Conservation (phyloP, 2,329 filamentous ascomycete genomes). For the Epichloe elymi region DNA sequence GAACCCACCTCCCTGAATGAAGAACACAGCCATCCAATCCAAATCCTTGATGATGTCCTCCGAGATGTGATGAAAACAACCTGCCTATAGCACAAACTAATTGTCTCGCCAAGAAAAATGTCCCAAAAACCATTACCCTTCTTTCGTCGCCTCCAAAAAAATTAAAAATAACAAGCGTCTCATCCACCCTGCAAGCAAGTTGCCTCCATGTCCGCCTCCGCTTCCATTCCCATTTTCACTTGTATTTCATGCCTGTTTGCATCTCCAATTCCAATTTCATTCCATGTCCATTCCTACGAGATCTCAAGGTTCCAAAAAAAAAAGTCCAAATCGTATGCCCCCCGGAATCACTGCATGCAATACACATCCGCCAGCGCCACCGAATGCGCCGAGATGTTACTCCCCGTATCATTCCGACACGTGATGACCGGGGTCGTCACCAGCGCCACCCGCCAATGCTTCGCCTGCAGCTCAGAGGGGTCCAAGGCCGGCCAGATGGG, state of each 20-base stretch:
- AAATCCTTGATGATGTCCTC: background rate
- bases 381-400: conserved; percentile 30
- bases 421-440: conserved; percentile 42
- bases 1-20: background rate
- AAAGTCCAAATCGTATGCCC: background rate
- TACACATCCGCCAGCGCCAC: conserved; percentile 34
- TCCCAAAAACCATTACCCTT: background rate
- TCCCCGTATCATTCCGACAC: conserved; percentile 36
- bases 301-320: background rate
- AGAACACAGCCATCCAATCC: background rate
- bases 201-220: background rate
- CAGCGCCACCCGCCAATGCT: conserved; percentile 38
- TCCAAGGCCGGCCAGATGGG: conserved; percentile 29
- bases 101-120: background rate
- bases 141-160: no score
- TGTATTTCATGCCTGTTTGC: no score
- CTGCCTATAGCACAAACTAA: background rate
- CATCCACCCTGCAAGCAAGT: no score
- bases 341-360: conserved; percentile 28
- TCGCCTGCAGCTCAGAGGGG: conserved; percentile 31
- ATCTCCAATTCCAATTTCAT: no score
- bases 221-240: background rate
- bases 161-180: no score
- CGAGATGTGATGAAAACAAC: conserved; percentile 3
- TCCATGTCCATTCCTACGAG: no score